Evolutionary conservation across 257 asterid species (phyloP), one percentile per base, ranked within the genome.

Genomic region (Lavandula angustifolia): DNA sequence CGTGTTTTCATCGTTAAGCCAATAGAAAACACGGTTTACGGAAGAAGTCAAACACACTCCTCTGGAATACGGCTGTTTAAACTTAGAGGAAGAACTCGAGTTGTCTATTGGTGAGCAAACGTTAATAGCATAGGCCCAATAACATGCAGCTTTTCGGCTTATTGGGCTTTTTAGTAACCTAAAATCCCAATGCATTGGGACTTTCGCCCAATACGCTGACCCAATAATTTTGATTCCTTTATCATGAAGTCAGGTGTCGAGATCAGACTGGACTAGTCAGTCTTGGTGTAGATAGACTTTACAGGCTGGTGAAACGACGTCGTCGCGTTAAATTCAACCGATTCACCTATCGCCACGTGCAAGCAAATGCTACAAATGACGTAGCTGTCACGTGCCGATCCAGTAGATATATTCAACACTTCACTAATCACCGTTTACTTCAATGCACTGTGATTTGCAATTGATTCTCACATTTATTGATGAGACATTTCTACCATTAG

Each of bases 261-360:
- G 48, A 40, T 64, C 71, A 11, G 12, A 49, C 41, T 57, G 68
- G 47, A 22, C 51, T 9, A 22, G 65, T 42, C 69, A 50, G 52
- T 50, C 17, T 10, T 29, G 8, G 29, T 17, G 5, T 8, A 17
- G 16, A 4, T 9, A 31, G 22, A 22, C 60, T 66, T 66, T 51
- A 62, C 73, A 73, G 46, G 70, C 70, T 73, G 77, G 69, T 17
- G 70, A 61, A 60, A 73, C 74, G 77, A 60, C 60, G 49, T 18
- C 76, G 76, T 38, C 0, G 4, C 9, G 31, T 6, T 22, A 22
- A 22, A 2, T 37, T 4, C n/a, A 35, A 2, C 2, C 59, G 6
- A 34, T 14, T 51, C 27, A 38, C 0, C 29, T n/a, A 11, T 71
- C 1, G 9, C 5, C 61, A 64, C 76, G 53, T 29, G 54, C 18